Evolutionary conservation across 2,329 filamentous ascomycete genomes (phyloP).

Genomic region (Fusarium kyushuense): DNA sequence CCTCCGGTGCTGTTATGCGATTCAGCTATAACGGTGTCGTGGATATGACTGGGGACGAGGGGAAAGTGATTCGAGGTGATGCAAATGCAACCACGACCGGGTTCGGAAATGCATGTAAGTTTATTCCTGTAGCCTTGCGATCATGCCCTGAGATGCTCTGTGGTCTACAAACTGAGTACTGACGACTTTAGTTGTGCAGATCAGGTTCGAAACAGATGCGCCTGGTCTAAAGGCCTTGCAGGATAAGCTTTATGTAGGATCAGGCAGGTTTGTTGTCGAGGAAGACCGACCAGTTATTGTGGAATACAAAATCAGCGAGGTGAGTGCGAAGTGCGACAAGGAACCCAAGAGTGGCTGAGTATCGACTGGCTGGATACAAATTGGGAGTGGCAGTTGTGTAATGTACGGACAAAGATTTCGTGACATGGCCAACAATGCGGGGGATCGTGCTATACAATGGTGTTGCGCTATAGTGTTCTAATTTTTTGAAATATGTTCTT

Average conservation of each 20-base stretch:
- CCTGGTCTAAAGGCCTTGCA: conserved; percentile 53
- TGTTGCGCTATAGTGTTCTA: conserved; percentile 17
- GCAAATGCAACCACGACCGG: conserved; percentile 54
- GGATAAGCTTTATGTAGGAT: conserved; percentile 56
- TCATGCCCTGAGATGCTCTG: neutral
- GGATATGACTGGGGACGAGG: conserved; percentile 50
- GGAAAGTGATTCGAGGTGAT: conserved; percentile 51
- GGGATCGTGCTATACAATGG: neutral
- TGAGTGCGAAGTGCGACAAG: conserved; percentile 46
- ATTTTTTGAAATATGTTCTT: conserved; percentile 42
- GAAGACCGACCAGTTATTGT: conserved; percentile 52
- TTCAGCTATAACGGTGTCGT: conserved; percentile 57
- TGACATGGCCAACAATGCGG: neutral
- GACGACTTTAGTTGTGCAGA: conserved; percentile 51
- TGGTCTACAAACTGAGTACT: conserved; percentile 4
- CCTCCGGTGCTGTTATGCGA: conserved; percentile 50
- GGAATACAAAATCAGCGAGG: conserved; percentile 59
- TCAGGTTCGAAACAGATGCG: conserved; percentile 55
- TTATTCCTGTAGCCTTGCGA: neutral
- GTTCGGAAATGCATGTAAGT: conserved; percentile 56
- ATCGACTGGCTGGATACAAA: neutral
- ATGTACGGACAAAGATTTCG: neutral
- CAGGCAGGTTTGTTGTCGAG: conserved; percentile 56
- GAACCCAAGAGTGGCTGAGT: conserved; percentile 13
- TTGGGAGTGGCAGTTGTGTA: neutral